phyloP scores from a whole-genome alignment of 2,329 filamentous ascomycete species.

The Ceratocystiopsis sp. region DNA sequence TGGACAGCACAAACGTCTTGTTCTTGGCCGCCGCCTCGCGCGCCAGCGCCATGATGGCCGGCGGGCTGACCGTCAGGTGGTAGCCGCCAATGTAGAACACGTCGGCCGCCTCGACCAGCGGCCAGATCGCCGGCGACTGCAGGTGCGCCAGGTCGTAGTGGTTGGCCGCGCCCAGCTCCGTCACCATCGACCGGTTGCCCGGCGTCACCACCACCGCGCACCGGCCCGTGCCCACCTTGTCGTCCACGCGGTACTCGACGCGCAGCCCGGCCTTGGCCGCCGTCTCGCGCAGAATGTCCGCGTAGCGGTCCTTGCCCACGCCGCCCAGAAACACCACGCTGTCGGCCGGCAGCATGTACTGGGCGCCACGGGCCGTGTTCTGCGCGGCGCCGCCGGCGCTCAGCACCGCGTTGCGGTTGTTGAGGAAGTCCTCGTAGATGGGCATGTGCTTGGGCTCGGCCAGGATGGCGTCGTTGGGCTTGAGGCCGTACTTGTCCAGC shows the following conservation, averaged over 20 bases:
- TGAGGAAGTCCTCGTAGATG: conserved; percentile 85
- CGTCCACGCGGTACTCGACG: conserved; percentile 88
- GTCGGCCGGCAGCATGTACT: conserved; percentile 84
- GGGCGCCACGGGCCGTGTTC: conserved; percentile 90
- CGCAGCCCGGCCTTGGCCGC: conserved; percentile 77
- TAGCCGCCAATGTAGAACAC: conserved; percentile 90
- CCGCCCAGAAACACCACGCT: conserved; percentile 88
- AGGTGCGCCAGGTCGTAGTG: conserved; percentile 91
- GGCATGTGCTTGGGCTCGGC: conserved; percentile 79
- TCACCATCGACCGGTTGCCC: conserved; percentile 87
- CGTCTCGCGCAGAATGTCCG: conserved; percentile 70
- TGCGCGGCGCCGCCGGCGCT: conserved; percentile 93
- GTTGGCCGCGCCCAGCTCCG: conserved; percentile 90
- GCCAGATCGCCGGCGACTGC: conserved; percentile 82
- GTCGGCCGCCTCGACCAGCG: conserved; percentile 72
- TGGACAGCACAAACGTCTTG: conserved; percentile 82
- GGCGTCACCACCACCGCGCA: conserved; percentile 96
- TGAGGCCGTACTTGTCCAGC: conserved; percentile 82
- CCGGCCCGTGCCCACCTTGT: conserved; percentile 68
- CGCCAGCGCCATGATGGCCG: conserved; percentile 75
- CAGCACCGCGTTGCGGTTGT: conserved; percentile 82
- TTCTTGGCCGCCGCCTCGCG: conserved; percentile 78
- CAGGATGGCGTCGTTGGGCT: conserved; percentile 94
- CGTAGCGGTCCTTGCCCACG: conserved; percentile 91
- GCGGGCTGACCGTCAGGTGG: conserved; percentile 91